Evolutionary conservation across 306 rosid genomes (phyloP).

Genomic region (Quercus robur): DNA sequence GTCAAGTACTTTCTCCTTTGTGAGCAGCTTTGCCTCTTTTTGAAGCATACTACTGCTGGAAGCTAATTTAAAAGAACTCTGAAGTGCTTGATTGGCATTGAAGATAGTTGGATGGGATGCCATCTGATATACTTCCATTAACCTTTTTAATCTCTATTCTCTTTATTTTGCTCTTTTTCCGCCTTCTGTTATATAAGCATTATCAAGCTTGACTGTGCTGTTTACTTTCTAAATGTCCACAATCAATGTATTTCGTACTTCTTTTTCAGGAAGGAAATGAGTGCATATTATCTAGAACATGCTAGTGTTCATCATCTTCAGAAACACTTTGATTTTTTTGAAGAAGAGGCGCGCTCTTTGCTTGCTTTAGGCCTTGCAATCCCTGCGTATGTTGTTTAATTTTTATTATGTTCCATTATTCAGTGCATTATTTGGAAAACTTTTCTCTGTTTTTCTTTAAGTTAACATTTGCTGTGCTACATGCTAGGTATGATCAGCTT

Average conservation of each 20-base stretch:
- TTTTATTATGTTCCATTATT: conserved; percentile 9
- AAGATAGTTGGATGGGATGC: neutral
- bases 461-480: conserved; percentile 29
- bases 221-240: neutral
- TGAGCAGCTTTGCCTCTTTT: neutral
- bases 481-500: conserved; percentile 97
- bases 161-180: neutral
- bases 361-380: conserved; percentile 87
- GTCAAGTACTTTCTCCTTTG: neutral
- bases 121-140: neutral
- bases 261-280: conserved; percentile 91
- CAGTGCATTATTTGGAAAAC: neutral
- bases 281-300: conserved; percentile 87
- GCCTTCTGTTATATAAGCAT: neutral
- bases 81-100: neutral
- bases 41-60: too few species aligned
- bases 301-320: conserved; percentile 78
- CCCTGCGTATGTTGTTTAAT: conserved; percentile 72
- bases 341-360: conserved; percentile 79
- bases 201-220: neutral
- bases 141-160: conserved; percentile 7
- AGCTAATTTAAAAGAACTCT: neutral
- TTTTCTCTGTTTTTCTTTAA: neutral
- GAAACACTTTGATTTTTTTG: conserved; percentile 85
- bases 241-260: conserved; percentile 11